phyloP scores from a whole-genome alignment of 805 yeast species.

The Candida namnaoensis region DNA sequence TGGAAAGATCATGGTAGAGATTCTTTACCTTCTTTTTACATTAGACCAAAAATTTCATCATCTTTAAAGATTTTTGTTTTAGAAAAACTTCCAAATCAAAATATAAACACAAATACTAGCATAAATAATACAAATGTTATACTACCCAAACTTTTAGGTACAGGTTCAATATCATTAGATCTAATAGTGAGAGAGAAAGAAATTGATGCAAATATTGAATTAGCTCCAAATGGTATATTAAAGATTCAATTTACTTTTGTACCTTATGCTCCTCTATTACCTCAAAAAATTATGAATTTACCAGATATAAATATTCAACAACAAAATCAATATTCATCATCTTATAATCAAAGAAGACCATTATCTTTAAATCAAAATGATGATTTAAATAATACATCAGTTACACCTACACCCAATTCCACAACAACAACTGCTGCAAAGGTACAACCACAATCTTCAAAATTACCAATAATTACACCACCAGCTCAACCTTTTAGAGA shows the following conservation, averaged over 20 bases:
- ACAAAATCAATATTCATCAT: neutral
- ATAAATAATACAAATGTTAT: neutral
- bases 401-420: no score
- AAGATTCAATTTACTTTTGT: slow-evolving; percentile 16
- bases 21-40: slow-evolving; percentile 16
- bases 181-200: slow-evolving; percentile 9
- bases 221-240: slow-evolving; percentile 9
- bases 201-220: slow-evolving; percentile 6
- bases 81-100: slow-evolving; percentile 3
- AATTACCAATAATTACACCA: neutral
- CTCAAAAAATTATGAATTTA: slow-evolving; percentile 2
- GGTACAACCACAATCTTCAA: no score
- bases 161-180: slow-evolving; percentile 8
- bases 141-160: slow-evolving; percentile 8
- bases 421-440: no score
- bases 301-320: neutral
- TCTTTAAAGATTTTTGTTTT: slow-evolving; percentile 9
- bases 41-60: slow-evolving; percentile 7
- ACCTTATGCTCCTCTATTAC: slow-evolving; percentile 14
- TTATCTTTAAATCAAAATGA: no score
- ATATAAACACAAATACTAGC: neutral
- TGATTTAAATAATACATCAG: no score
- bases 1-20: slow-evolving; percentile 10
- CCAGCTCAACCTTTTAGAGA: neutral
- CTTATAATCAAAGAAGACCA: no score